Evolutionary conservation across 2,329 filamentous ascomycete species (phyloP), one percentile per base, ranked within the genome.

Genomic region (Xylariales sp.): DNA sequence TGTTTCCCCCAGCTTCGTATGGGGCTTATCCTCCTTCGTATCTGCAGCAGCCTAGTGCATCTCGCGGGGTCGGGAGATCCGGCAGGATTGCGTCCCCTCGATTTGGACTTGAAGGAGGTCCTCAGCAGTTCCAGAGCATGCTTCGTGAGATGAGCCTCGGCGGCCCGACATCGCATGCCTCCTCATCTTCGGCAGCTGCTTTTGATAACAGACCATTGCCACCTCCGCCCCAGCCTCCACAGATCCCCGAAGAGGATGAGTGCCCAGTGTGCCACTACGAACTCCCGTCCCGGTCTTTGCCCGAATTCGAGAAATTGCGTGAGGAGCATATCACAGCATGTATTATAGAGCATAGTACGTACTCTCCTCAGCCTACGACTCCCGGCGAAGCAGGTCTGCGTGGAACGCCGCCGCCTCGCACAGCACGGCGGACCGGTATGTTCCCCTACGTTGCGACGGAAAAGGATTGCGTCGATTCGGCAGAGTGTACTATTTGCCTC

Each of bases 201-300:
- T n/a, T n/a, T n/a, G 50, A 56, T 30, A 50, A 59, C 29, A 43
- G 55, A 15, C 55, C 55, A 6, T 43, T 57, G 1, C 58, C 56
- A 18, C 66, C 63, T 4, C 68, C 67, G 10, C n/a, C n/a, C n/a
- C n/a, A n/a, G 8, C 8, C 23, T 25, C 70, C 65, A 2, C 76
- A 73, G 40, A 70, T 76, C 51, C 67, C 71, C 5, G 86, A 90
- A 55, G 85, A 89, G 53, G 85, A 90, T 54, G 83, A 88, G 51
- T 91, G 86, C 44, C 85, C 85, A 1, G 75, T 90, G 30, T 91
- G 86, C 50, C 84, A 86, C 52, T 63, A 69, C 25, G 83, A 88
- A 59, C 69, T 89, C 4, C 84, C 85, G 1, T 72, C 77, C 2
- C 66, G 68, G 14, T 58, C 56, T 5, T 63, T 81, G 3, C 57